A percentile compares a stretch with the other conserved stretches of the same genome.
phyloP scores from a whole-genome alignment of 192 early-diverging fungal genomes.

The Podila epigama region DNA sequence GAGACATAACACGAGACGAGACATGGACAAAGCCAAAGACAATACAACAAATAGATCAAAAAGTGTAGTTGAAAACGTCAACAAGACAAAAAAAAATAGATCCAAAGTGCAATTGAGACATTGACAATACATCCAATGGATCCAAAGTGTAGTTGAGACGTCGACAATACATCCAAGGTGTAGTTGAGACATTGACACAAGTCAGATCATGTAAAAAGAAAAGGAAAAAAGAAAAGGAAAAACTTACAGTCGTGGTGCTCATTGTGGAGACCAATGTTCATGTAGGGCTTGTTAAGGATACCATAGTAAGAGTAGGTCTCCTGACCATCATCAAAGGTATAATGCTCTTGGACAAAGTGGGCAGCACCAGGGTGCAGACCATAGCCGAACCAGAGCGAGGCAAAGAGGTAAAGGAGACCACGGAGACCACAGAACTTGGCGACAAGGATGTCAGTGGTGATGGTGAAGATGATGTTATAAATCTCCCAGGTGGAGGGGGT shows the following conservation, averaged over 20 bases:
- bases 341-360: constrained; percentile 98
- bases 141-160: too few relatives aligned
- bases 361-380: constrained; percentile 92
- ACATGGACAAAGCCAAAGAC: neutral
- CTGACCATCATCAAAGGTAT: constrained; percentile 90
- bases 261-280: constrained; percentile 98
- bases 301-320: constrained; percentile 99
- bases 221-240: neutral
- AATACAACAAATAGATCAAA: neutral
- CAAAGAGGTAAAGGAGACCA: constrained; percentile 72
- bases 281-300: constrained; percentile 81
- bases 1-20: neutral
- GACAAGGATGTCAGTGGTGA: constrained; percentile 62
- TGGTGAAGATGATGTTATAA: constrained; percentile 77
- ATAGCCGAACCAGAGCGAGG: constrained; percentile 83
- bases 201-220: constrained; percentile 9
- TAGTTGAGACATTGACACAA: too few relatives aligned
- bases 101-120: too few relatives aligned
- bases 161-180: too few relatives aligned
- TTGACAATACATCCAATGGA: too few relatives aligned
- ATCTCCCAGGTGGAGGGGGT: constrained; percentile 78
- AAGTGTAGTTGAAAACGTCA: neutral
- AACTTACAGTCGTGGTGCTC: constrained; percentile 98
- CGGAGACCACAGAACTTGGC: constrained; percentile 63
- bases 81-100: too few relatives aligned